Base-by-base conservation (phyloP, 1,284 basidiomycete species). In the Puccinia horiana region DNA sequence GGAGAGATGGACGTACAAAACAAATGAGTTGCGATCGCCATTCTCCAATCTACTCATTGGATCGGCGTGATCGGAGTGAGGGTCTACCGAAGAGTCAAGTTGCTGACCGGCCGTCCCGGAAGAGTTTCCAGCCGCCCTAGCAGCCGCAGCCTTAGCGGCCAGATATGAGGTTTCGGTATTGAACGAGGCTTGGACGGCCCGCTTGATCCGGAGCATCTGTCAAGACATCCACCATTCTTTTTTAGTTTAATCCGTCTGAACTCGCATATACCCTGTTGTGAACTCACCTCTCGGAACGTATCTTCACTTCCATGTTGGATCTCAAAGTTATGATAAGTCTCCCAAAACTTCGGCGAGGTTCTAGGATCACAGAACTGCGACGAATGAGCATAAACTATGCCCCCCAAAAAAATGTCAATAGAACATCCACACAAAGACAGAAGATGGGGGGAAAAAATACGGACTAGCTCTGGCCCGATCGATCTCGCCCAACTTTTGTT, bases 321-420 rank as follows among this genome's bases (percentile, higher is more conserved):
- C 67, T 79, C 58, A 37, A 40, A 67, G 35, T 37, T 76, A n/a
- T 63, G 80, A 37, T 80, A 73, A 44, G n/a, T 82, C 54, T 82
- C 80, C 80, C 80, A 67, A 75, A 73, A 81, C 37, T 73, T 52
- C 0, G 58, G 49, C 23, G 80, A 75, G 83, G 93, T 91, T 49
- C 96, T 91, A 26, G 96, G 96, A 87, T 99, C 97, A 88, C 96
- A 99, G 90, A 99, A 98, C 86, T 99, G 97, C 42, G 93, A 94
- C 0, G 96, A 96, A 86, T 99, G 96, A 0, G 94, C 96, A 86
- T 97, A 99, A 85, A 99, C 73, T 82, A 49, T 37, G n/a, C n/a
- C n/a, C 2, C 49, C 18, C 4, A 35, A 63, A 61, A 32, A 61
- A 61, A 56, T 3, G 16, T 44, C 42, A 6, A 11, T 35, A 69